Percentiles rank a stretch among this genome's conserved stretches.
Conservation (phyloP, 192 early-diverging fungal genomes). For the Rhizoclosmatium sp. region DNA sequence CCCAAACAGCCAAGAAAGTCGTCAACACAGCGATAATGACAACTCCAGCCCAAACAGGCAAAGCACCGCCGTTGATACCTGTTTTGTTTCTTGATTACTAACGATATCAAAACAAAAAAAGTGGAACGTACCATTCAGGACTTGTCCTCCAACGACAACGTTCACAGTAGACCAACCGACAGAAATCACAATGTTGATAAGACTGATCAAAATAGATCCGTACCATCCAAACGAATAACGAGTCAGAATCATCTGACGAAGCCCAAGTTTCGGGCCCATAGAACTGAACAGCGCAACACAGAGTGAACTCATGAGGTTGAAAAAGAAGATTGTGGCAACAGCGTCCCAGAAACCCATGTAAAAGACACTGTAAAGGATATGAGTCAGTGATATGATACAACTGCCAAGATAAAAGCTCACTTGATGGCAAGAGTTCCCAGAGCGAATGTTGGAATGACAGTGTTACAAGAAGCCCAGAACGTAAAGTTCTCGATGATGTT, state of each 20-base stretch:
- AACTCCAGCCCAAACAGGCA: constrained; percentile 33
- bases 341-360: constrained; percentile 36
- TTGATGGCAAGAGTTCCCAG: constrained; percentile 36
- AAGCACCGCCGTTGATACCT: not conserved
- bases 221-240: constrained; percentile 47
- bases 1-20: constrained; percentile 38
- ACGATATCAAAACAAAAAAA: no score
- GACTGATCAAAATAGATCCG: constrained; percentile 37
- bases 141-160: constrained; percentile 44
- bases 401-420: no score
- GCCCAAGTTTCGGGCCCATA: constrained; percentile 40
- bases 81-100: no score
- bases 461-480: constrained; percentile 16
- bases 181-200: constrained; percentile 41
- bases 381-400: no score
- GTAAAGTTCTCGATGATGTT: constrained; percentile 9
- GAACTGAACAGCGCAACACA: constrained; percentile 34
- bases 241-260: constrained; percentile 45
- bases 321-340: constrained; percentile 37
- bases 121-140: constrained; percentile 27
- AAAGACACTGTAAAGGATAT: constrained; percentile 16
- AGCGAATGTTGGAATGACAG: constrained; percentile 33
- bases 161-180: constrained; percentile 47
- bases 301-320: constrained; percentile 37
- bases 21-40: constrained; percentile 35